These are phyloP conservation scores for Rhinocladiella mackenziei DNA, from an alignment of 2,329 filamentous ascomycete genomes.

Conservation along the genomic window DNA sequence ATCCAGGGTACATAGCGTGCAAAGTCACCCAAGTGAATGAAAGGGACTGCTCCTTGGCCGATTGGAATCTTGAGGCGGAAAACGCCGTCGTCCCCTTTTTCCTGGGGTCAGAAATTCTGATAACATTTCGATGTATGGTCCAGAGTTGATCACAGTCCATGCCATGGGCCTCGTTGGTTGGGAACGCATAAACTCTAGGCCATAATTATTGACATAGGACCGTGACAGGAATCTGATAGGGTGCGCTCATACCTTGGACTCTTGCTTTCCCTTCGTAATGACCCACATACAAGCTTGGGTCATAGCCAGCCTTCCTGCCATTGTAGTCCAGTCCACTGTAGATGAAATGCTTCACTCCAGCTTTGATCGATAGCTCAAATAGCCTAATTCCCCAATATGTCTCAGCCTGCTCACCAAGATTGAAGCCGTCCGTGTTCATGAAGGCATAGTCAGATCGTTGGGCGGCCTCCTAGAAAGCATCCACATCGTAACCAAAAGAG, in stretches of 20 bases:
- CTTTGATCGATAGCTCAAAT: constrained; percentile 36
- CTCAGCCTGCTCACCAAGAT: constrained; percentile 50
- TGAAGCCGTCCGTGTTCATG: constrained; percentile 54
- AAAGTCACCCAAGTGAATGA: constrained; percentile 47
- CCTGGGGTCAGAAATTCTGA: constrained; percentile 34
- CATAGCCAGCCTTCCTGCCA: constrained; percentile 46
- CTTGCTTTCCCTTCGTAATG: constrained; percentile 50
- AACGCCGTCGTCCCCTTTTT: constrained; percentile 37
- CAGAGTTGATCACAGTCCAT: constrained; percentile 22
- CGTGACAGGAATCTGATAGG: too few species aligned
- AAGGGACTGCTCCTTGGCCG: constrained; percentile 35
- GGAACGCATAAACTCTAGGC: constrained; percentile 12
- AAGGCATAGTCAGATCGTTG: constrained; percentile 46
- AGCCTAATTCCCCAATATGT: constrained; percentile 42
- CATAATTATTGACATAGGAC: not conserved
- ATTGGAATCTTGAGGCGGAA: constrained; percentile 43
- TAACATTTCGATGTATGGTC: constrained; percentile 30
- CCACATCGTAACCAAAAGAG: constrained; percentile 38
- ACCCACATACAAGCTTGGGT: constrained; percentile 43
- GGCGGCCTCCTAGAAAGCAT: constrained; percentile 43
- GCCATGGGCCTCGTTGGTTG: constrained; percentile 17
- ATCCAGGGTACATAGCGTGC: constrained; percentile 47
- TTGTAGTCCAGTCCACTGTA: constrained; percentile 50
- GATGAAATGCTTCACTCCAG: constrained; percentile 40
- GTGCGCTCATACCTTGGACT: constrained; percentile 31